Conservation (phyloP, 306 rosid species). For the Malus fusca region DNA sequence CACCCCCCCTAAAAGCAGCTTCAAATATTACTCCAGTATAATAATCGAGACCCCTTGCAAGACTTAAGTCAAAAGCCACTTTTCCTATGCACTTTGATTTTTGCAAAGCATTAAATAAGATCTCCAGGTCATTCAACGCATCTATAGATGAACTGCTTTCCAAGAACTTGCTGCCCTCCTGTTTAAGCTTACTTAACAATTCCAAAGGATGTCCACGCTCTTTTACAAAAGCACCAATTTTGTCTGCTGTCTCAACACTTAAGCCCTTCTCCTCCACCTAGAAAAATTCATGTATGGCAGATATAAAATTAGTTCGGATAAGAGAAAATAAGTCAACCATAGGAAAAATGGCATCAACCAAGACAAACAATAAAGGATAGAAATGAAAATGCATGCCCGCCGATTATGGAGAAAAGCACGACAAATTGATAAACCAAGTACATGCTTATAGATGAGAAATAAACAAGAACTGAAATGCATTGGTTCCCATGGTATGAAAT, state of each 20-base stretch:
- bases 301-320: neutral
- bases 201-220: slow-evolving; percentile 80
- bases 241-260: slow-evolving; percentile 65
- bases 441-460: neutral
- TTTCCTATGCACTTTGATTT: slow-evolving; percentile 55
- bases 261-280: slow-evolving; percentile 93
- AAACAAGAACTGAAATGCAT: neutral
- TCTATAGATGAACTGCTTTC: slow-evolving; percentile 47
- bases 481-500: neutral
- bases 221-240: slow-evolving; percentile 65
- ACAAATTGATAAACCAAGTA: neutral
- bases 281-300: slow-evolving; percentile 11
- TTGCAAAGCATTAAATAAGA: slow-evolving; percentile 70
- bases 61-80: slow-evolving; percentile 93
- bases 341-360: neutral
- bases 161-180: slow-evolving; percentile 59
- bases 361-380: neutral
- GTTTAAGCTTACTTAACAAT: slow-evolving; percentile 58
- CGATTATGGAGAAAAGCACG: neutral
- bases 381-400: neutral
- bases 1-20: slow-evolving; percentile 83
- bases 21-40: slow-evolving; percentile 91
- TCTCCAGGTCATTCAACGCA: slow-evolving; percentile 72
- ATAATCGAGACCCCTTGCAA: slow-evolving; percentile 96
- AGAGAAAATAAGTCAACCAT: neutral